These are phyloP conservation scores for Blastobotrys capitulatus DNA, from an alignment of 1,139 yeast species.

Conservation along the genomic window DNA sequence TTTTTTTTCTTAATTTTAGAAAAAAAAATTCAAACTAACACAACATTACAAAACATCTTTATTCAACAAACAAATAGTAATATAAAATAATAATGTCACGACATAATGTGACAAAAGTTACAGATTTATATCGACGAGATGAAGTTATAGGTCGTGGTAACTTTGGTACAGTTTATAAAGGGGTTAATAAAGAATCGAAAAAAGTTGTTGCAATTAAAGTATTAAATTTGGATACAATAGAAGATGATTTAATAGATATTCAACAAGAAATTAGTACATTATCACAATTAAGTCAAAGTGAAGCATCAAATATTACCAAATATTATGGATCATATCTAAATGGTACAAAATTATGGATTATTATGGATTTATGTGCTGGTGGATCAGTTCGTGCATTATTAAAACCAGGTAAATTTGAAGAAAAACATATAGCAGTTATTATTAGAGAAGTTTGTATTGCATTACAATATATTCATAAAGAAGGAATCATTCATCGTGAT, in stretches of 20 bases:
- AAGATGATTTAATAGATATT: slow-evolving; percentile 91
- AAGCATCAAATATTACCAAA: slow-evolving; percentile 71
- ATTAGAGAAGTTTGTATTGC: slow-evolving; percentile 78
- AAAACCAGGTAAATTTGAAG: slow-evolving; percentile 86
- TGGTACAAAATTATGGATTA: slow-evolving; percentile 91
- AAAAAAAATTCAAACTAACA: too few species aligned
- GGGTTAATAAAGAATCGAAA: slow-evolving; percentile 52
- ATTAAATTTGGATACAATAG: slow-evolving; percentile 83
- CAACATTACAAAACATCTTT: too few species aligned
- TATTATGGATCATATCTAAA: slow-evolving; percentile 84
- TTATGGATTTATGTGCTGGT: slow-evolving; percentile 97
- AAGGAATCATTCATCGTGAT: slow-evolving; percentile 93
- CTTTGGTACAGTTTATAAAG: slow-evolving; percentile 95
- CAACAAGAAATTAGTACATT: slow-evolving; percentile 89
- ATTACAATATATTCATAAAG: slow-evolving; percentile 71
- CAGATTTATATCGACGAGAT: slow-evolving; percentile 57
- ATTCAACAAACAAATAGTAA: too few species aligned
- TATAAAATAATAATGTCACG: background rate
- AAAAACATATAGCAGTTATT: slow-evolving; percentile 72
- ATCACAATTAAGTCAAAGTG: slow-evolving; percentile 73
- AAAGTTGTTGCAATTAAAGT: slow-evolving; percentile 91
- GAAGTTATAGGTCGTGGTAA: slow-evolving; percentile 95
- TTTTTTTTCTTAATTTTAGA: too few species aligned
- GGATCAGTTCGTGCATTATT: slow-evolving; percentile 87
- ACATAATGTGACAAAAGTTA: slow-evolving; percentile 16